Evolutionary conservation across 1,139 yeast species (phyloP).

Genomic region (Hyphopichia buzzinii): DNA sequence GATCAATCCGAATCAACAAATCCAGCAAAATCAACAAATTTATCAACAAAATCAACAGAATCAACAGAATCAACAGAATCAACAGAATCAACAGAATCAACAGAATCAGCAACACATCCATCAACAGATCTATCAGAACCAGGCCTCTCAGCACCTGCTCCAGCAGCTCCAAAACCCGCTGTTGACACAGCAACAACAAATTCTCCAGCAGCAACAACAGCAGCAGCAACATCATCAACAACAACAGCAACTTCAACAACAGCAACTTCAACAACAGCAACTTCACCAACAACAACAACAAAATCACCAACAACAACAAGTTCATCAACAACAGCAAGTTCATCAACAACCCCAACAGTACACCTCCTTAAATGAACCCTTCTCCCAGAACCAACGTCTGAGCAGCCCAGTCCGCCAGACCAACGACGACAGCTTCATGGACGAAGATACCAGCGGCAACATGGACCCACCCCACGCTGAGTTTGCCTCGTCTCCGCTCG

Average conservation of each 20-base stretch:
- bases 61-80: background rate
- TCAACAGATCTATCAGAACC: no score
- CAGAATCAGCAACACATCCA: conserved; percentile 12
- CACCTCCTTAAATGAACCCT: conserved; percentile 2
- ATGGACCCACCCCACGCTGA: conserved; percentile 15
- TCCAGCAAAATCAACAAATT: no score
- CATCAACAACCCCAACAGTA: conserved; percentile 7
- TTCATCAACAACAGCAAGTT: conserved; percentile 13
- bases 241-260: conserved; percentile 14
- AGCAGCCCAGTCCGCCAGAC: no score
- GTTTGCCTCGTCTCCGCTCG: conserved; percentile 7
- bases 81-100: conserved; percentile 6
- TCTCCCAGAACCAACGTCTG: background rate
- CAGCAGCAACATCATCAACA: conserved; percentile 6
- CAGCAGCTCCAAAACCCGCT: no score
- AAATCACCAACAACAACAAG: conserved; percentile 15
- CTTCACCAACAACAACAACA: conserved; percentile 8
- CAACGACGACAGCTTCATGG: conserved; percentile 40
- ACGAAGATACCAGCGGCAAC: conserved; percentile 33
- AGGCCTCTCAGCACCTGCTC: no score
- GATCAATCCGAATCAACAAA: no score
- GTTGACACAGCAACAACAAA: conserved; percentile 13
- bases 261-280: conserved; percentile 15
- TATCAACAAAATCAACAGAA: conserved; percentile 1
- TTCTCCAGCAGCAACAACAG: conserved; percentile 12